Conservation (phyloP, 345 rosid species). For the Euphorbia lathyris region DNA sequence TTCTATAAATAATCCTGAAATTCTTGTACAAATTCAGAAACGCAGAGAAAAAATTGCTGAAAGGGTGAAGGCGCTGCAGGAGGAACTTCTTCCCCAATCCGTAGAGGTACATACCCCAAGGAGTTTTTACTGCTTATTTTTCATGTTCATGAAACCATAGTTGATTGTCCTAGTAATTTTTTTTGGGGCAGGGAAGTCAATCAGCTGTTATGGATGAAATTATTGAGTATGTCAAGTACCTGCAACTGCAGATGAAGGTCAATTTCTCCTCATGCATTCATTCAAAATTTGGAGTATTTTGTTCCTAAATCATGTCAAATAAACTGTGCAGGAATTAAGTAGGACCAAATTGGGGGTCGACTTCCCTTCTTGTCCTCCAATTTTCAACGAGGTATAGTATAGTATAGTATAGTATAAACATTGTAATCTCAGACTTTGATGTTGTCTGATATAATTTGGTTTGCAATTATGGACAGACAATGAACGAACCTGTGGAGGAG, state of each 20-base stretch:
- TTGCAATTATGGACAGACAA: constrained; percentile 41
- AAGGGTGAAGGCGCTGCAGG: constrained; percentile 39
- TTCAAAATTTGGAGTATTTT: neutral
- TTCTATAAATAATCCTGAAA: neutral
- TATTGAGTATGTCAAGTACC: constrained; percentile 47
- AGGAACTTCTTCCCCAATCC: constrained; percentile 44
- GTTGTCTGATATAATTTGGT: constrained; percentile 3
- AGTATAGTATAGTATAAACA: no score
- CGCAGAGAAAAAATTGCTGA: constrained; percentile 42
- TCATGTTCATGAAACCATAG: neutral
- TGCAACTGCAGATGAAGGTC: constrained; percentile 64
- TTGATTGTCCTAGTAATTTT: constrained; percentile 5
- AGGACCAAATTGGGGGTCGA: constrained; percentile 51
- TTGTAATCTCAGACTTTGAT: neutral
- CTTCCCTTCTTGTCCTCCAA: constrained; percentile 34
- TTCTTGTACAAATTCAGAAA: constrained; percentile 26
- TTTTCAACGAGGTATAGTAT: constrained; percentile 52
- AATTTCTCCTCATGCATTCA: neutral
- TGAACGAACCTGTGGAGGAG: constrained; percentile 49
- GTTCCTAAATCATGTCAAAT: neutral
- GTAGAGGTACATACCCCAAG: constrained; percentile 29
- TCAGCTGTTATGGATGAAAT: constrained; percentile 33
- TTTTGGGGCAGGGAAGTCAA: constrained; percentile 33
- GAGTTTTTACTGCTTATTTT: neutral
- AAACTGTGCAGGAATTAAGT: constrained; percentile 46